phyloP scores from a whole-genome alignment of 2,329 filamentous ascomycete genomes.

The Fusarium coicis region DNA sequence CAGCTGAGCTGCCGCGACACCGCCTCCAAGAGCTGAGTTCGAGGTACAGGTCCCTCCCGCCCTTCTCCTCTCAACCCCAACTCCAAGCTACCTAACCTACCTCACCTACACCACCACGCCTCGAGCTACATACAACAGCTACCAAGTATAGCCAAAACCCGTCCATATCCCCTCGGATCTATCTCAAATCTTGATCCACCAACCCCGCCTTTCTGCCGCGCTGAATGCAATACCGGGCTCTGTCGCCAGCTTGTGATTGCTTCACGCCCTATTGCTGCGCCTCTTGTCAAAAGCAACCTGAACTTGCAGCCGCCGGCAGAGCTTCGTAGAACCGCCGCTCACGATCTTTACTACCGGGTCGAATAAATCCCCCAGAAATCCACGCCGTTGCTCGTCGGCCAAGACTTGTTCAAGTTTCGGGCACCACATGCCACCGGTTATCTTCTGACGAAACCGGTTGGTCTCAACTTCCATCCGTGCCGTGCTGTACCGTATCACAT shows the following conservation, averaged over 20 bases:
- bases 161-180: slow-evolving; percentile 19
- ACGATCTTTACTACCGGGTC: slow-evolving; percentile 21
- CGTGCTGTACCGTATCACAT: slow-evolving; percentile 20
- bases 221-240: slow-evolving; percentile 2
- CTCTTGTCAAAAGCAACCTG: slow-evolving; percentile 13
- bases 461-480: slow-evolving; percentile 34
- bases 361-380: slow-evolving; percentile 8
- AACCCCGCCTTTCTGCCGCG: slow-evolving; percentile 29
- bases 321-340: slow-evolving; percentile 23
- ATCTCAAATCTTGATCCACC: slow-evolving; percentile 21
- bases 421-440: slow-evolving; percentile 42
- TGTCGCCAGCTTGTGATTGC: slow-evolving; percentile 18
- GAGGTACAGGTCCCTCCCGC: not conserved
- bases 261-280: slow-evolving; percentile 18
- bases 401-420: slow-evolving; percentile 26
- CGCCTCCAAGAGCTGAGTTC: not conserved
- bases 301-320: slow-evolving; percentile 19
- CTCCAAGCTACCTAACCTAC: not conserved
- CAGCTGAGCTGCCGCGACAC: not conserved
- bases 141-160: slow-evolving; percentile 8
- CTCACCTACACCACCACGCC: not conserved
- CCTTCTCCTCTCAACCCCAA: slow-evolving; percentile 8
- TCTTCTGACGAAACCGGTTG: slow-evolving; percentile 39
- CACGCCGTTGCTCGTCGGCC: slow-evolving; percentile 15
- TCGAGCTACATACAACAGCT: slow-evolving; percentile 26